phyloP scores from a whole-genome alignment of 2,329 filamentous ascomycete species.

The Neonectria faginata region DNA sequence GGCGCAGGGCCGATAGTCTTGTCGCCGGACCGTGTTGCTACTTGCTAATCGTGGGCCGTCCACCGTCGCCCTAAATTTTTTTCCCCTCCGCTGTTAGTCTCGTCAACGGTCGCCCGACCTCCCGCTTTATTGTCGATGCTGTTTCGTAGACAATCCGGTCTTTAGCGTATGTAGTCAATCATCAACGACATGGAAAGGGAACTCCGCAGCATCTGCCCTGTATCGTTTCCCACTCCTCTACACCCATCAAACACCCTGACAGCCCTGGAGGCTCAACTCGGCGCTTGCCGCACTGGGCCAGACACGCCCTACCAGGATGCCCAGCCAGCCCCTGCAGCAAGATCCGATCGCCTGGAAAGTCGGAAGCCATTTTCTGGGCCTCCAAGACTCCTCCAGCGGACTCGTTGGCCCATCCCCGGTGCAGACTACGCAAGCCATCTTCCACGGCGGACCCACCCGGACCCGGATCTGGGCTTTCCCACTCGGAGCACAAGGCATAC shows the following conservation, averaged over 20 bases:
- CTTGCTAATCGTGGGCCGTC: not conserved
- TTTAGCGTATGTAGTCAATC: not conserved
- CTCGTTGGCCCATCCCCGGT: slow-evolving; percentile 26
- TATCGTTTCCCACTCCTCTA: not conserved
- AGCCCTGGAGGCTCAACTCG: slow-evolving; percentile 39
- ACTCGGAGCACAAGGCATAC: slow-evolving; percentile 42
- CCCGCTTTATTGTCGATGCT: slow-evolving; percentile 13
- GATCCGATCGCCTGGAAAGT: slow-evolving; percentile 44
- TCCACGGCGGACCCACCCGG: slow-evolving; percentile 35
- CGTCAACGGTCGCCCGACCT: slow-evolving; percentile 12
- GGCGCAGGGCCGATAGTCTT: slow-evolving; percentile 16
- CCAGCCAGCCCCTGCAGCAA: slow-evolving; percentile 35
- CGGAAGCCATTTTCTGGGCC: slow-evolving; percentile 34
- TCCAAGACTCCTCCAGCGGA: slow-evolving; percentile 28
- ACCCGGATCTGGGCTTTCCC: slow-evolving; percentile 24
- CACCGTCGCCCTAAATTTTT: not conserved
- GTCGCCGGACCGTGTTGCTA: slow-evolving; percentile 7
- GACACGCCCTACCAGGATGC: slow-evolving; percentile 11
- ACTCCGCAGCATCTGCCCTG: slow-evolving; percentile 1
- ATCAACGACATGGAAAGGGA: not conserved
- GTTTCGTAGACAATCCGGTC: not conserved
- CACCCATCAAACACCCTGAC: slow-evolving; percentile 6
- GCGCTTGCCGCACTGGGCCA: slow-evolving; percentile 37
- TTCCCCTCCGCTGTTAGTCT: slow-evolving; percentile 13
- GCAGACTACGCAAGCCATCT: slow-evolving; percentile 39